Base-by-base conservation (phyloP, 805 yeast genomes). In the Osmozyma mogii region DNA sequence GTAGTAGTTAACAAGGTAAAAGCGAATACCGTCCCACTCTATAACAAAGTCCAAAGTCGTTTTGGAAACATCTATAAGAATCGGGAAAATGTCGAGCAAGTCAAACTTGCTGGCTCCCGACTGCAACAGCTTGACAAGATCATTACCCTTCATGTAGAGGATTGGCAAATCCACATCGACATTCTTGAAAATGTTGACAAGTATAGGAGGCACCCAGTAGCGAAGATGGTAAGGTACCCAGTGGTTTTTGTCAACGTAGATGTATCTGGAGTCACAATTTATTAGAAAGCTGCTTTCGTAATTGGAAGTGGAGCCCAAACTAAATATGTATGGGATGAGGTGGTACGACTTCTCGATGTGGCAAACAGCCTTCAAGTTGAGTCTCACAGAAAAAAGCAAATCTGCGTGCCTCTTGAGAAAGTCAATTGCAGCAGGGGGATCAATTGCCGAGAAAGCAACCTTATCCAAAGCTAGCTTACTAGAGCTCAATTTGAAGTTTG, bases 1-100 rank as follows among this genome's bases (percentile, higher is more conserved):
- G 25, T 54, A 57, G 37, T 61, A 60, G 24, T 56, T 47, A 27
- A 52, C 59, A 20, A 67, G 30, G 35, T 59, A 64, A 40, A 54
- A 61, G 19, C 72, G 46, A 23, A 65, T 45, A 0, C 73, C 73
- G 15, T 50, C 48, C 57, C 65, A 66, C 29, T 36, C 32, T 11
- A 43, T 30, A 29, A 56, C 54, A 9, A 63, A 51, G 12, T 44
- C 53, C 20, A 65, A 37, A 10, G 28, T 32, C 5, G 41, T 23
- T 22, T 58, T 16, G 60, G 63, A 7, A 36, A 50, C 6, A 40
- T 56, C 5, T 52, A 61, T 3, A 45, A 30, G 26, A 37, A 56
- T 20, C 58, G 52, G 24, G 52, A 55, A 27, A 28, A 9, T 31
- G 36, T 9, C 36, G 8, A 46, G 44, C 25, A 60, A 54, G 34